Conservation (phyloP, 208 protist genomes). For the Acanthamoeba lenticulata region DNA sequence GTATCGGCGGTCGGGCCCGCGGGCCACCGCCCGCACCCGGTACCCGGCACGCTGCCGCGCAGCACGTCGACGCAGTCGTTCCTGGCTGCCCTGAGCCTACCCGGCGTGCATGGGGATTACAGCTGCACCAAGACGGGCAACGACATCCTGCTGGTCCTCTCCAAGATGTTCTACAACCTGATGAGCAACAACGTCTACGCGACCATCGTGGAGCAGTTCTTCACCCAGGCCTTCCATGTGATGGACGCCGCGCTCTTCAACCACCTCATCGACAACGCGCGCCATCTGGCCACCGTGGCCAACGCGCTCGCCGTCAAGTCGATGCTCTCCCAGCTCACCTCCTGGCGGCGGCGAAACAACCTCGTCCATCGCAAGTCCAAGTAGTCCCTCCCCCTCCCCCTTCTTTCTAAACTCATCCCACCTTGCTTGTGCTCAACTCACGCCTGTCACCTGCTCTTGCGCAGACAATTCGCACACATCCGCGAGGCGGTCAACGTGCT, state of each 20-base stretch:
- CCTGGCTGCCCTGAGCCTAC: background rate
- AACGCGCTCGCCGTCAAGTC: conserved; percentile 57
- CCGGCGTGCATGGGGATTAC: background rate
- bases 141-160: conserved; percentile 60
- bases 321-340: conserved; percentile 31
- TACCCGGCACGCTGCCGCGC: background rate
- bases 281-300: conserved; percentile 47
- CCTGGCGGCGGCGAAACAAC: conserved; percentile 17
- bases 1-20: background rate
- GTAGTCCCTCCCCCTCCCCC: background rate
- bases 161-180: conserved; percentile 59
- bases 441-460: background rate
- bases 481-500: conserved; percentile 59
- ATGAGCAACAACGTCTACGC: conserved; percentile 58
- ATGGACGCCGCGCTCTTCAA: conserved; percentile 65
- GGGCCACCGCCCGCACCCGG: background rate
- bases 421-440: background rate
- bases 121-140: conserved; percentile 37
- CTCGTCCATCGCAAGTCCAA: conserved; percentile 59
- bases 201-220: conserved; percentile 60
- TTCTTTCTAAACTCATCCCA: background rate
- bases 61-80: conserved; percentile 10
- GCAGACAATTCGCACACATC: conserved; percentile 53
- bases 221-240: conserved; percentile 9
- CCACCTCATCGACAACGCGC: conserved; percentile 60